These are phyloP conservation scores for Diplocarpon mali DNA, from an alignment of 2,329 filamentous ascomycete species.

Conservation along the genomic window DNA sequence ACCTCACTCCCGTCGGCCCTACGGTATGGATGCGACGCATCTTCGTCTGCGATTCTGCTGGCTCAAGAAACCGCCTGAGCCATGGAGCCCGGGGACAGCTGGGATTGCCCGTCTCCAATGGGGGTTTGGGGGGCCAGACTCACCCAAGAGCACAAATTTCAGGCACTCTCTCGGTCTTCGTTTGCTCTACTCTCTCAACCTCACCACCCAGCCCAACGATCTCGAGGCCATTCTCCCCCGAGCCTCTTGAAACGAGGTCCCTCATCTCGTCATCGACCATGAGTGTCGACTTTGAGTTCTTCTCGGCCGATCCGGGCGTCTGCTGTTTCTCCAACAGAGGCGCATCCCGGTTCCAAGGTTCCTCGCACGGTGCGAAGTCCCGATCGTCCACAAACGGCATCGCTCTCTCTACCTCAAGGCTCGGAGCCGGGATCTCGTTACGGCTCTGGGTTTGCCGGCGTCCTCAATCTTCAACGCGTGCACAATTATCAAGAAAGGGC, in stretches of 20 bases:
- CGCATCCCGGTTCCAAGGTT: too few species aligned
- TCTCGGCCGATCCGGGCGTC: neutral
- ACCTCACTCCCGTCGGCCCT: slow-evolving; percentile 35
- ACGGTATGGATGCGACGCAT: slow-evolving; percentile 32
- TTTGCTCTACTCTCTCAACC: slow-evolving; percentile 49
- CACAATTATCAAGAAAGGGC: too few species aligned
- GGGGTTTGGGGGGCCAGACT: neutral
- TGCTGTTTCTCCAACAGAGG: neutral
- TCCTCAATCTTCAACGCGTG: too few species aligned
- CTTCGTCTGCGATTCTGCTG: slow-evolving; percentile 25
- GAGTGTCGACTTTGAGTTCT: slow-evolving; percentile 30
- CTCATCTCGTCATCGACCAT: slow-evolving; percentile 56
- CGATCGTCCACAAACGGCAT: too few species aligned
- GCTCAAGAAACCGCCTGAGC: neutral
- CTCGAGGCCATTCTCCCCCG: slow-evolving; percentile 42
- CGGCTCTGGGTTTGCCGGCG: too few species aligned
- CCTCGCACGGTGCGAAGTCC: too few species aligned
- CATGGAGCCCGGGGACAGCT: neutral
- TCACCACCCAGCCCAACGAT: slow-evolving; percentile 41
- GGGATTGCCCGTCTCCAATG: neutral
- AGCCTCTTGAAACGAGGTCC: slow-evolving; percentile 49
- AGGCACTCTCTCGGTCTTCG: slow-evolving; percentile 49
- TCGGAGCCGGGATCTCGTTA: too few species aligned
- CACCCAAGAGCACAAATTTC: slow-evolving; percentile 50
- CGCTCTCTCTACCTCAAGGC: too few species aligned